Evolutionary conservation across 2,329 filamentous ascomycete genomes (phyloP).

Genomic region (Penicillium sp.): DNA sequence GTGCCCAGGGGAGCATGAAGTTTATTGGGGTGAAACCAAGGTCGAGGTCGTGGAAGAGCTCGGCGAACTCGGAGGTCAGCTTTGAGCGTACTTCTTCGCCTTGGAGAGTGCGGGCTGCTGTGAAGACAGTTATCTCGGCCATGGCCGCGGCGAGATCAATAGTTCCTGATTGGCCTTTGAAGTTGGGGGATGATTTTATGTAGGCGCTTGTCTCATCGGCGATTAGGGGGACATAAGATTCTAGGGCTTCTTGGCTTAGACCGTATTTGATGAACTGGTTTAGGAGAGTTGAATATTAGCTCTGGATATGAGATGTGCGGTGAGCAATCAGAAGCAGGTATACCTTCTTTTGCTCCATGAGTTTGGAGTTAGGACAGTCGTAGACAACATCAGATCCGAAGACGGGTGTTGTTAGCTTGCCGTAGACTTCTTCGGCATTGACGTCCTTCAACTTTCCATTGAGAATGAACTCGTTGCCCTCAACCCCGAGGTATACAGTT

Average conservation of each 20-base stretch:
- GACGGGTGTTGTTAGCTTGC: constrained; percentile 65
- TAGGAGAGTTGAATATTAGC: background rate
- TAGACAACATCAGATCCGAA: constrained; percentile 87
- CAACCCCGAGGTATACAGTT: constrained; percentile 76
- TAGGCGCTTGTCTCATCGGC: constrained; percentile 63
- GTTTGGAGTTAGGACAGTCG: constrained; percentile 84
- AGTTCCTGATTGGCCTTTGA: constrained; percentile 60
- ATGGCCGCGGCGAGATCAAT: constrained; percentile 66
- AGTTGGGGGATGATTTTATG: constrained; percentile 52
- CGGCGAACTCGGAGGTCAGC: constrained; percentile 69
- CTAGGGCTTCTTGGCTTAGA: constrained; percentile 58
- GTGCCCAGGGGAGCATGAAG: constrained; percentile 77
- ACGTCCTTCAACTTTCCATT: constrained; percentile 90
- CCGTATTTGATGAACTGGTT: constrained; percentile 61
- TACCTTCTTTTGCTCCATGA: constrained; percentile 96
- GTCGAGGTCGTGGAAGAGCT: constrained; percentile 76
- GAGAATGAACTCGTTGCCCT: constrained; percentile 88
- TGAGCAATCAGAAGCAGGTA: background rate
- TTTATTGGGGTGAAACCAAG: constrained; percentile 77
- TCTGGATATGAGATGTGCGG: background rate
- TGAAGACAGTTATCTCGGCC: constrained; percentile 77
- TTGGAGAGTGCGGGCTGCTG: constrained; percentile 72
- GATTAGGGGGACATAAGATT: constrained; percentile 76
- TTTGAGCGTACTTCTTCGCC: constrained; percentile 71
- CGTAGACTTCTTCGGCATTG: constrained; percentile 87